Base-by-base conservation (phyloP, 2,329 filamentous ascomycete species). In the Fusarium transvaalense region DNA sequence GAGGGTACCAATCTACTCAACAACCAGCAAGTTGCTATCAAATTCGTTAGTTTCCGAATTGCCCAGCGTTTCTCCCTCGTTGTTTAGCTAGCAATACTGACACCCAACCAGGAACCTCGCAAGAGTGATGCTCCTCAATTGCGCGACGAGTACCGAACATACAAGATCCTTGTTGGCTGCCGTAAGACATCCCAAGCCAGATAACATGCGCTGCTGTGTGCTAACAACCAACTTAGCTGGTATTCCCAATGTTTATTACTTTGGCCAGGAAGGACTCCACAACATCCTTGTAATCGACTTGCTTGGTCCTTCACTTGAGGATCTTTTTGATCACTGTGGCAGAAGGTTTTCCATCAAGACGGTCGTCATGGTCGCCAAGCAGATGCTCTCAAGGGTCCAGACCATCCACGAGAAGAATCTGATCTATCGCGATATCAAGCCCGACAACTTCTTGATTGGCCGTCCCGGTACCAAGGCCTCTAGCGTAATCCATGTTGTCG, bases 231-330 rank as follows among this genome's bases (percentile, higher is more conserved):
- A 60, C 47, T 29, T 79, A 98, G 95, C 95, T 76, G 96, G 96
- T 76, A 98, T 99, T 74, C 96, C 96, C 76, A 98, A 98, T 88
- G 96, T 99, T 76, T 98, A 98, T 84, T 99, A 98, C 83, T 99
- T 98, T 75, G 96, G 96, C 67, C 96, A 99, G 79, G 95, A 98
- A 82, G 96, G 95, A 74, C 90, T 98, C 31, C 96, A 99, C 85
- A 98, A 99, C 83, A 98, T 98, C 73, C 90, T 99, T 51, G 95
- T 99, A 74, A 98, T 98, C 76, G 95, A 99, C 82, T 86, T 99
- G 41, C 90, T 99, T 27, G 95, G 95, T 17, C 95, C 95, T 53
- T 97, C 94, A 69, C 86, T 99, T 64, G 95, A 99, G 79, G 95
- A 99, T 78, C 88, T 99, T 21, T 99, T 99, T 78, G 95, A 99